Conservation (phyloP, 306 rosid genomes). For the Arachis stenosperma region DNA sequence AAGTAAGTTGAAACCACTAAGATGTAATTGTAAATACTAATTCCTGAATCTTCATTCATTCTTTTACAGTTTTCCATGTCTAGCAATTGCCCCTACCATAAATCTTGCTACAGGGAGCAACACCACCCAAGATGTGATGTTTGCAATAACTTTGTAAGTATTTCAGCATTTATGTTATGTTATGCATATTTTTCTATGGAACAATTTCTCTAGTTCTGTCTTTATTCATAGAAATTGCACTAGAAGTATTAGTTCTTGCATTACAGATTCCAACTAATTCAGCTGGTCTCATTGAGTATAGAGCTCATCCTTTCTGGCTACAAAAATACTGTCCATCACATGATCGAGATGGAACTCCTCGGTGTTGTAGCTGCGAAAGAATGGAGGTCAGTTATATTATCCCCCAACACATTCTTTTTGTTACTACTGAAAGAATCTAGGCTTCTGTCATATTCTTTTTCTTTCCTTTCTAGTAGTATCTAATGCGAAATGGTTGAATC, state of each 20-base stretch:
- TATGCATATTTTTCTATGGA: conserved; percentile 13
- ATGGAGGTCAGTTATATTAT: conserved; percentile 78
- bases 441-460: background rate
- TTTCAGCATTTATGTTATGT: conserved; percentile 32
- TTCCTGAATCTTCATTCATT: conserved; percentile 33
- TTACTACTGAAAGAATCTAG: background rate
- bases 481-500: conserved; percentile 42
- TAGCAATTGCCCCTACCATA: conserved; percentile 75
- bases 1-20: conserved; percentile 12
- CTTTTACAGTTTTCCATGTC: conserved; percentile 86
- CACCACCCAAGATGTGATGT: conserved; percentile 96
- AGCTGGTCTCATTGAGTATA: conserved; percentile 87
- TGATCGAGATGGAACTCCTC: conserved; percentile 89
- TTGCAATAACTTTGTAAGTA: conserved; percentile 79
- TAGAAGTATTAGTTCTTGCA: conserved; percentile 34
- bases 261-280: conserved; percentile 89
- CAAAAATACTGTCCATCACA: conserved; percentile 96
- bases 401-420: conserved; percentile 13
- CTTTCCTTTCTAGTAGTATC: background rate
- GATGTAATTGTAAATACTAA: conserved; percentile 20
- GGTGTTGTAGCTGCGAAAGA: conserved; percentile 99
- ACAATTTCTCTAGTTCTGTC: conserved; percentile 4
- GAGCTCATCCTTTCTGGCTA: conserved; percentile 96
- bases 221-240: conserved; percentile 1
- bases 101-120: conserved; percentile 85